Evolutionary conservation across 495 filamentous ascomycete species (phyloP).

Genomic region (Pyrenula massariospora): DNA sequence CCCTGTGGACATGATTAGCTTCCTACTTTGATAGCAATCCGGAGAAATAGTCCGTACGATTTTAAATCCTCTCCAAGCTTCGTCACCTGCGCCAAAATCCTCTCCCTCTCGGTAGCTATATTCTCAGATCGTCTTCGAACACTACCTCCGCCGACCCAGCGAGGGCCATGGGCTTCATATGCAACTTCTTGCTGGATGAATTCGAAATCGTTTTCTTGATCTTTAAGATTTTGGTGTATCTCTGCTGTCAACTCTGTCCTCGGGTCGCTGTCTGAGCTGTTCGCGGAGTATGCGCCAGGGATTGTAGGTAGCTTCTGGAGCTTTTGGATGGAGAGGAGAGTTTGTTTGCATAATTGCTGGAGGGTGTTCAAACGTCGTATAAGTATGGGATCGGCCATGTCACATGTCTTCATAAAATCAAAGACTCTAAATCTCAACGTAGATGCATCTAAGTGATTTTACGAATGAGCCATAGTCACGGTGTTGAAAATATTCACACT

Average conservation of each 20-base stretch:
- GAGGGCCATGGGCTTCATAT: constrained; percentile 21
- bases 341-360: constrained; percentile 53
- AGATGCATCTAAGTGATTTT: too few species aligned
- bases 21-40: constrained; percentile 2
- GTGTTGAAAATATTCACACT: too few species aligned
- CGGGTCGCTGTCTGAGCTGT: constrained; percentile 39
- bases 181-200: constrained; percentile 65
- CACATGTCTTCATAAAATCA: constrained; percentile 33
- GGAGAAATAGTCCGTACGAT: constrained; percentile 30
- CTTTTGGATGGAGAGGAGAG: constrained; percentile 62
- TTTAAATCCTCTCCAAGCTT: constrained; percentile 58
- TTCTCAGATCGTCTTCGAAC: constrained; percentile 26
- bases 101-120: constrained; percentile 41
- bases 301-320: constrained; percentile 57
- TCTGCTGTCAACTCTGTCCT: constrained; percentile 68
- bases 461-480: too few species aligned
- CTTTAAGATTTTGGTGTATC: constrained; percentile 72
- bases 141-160: constrained; percentile 13
- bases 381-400: constrained; percentile 5
- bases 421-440: too few species aligned
- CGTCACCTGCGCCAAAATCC: constrained; percentile 50
- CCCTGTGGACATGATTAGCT: constrained; percentile 30
- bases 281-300: constrained; percentile 41
- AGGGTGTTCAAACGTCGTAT: constrained; percentile 47
- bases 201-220: constrained; percentile 80